Evolutionary conservation across 1,284 basidiomycete genomes (phyloP).

Genomic region (Trichosporon coremiiforme): DNA sequence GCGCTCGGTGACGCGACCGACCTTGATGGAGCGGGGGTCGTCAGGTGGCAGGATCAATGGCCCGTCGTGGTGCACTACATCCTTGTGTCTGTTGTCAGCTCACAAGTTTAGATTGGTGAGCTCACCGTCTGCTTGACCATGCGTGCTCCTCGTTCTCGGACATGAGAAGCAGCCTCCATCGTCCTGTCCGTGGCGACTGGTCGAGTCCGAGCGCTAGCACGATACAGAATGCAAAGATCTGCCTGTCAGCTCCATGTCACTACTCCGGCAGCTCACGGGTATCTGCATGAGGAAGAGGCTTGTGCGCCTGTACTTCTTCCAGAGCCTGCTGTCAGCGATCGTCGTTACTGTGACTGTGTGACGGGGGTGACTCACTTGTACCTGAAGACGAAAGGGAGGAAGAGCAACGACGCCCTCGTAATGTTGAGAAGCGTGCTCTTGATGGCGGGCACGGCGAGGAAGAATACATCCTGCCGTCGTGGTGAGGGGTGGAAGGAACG

Average conservation of each 20-base stretch:
- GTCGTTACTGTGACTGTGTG: not conserved
- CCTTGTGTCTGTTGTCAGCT: constrained; percentile 51
- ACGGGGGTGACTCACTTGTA: constrained; percentile 50
- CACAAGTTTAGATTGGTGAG: not conserved
- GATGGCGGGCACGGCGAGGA: constrained; percentile 58
- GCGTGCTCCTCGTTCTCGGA: constrained; percentile 59
- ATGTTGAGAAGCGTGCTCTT: constrained; percentile 56
- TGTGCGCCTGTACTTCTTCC: constrained; percentile 55
- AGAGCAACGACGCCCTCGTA: constrained; percentile 57
- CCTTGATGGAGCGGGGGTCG: constrained; percentile 54
- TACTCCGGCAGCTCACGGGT: constrained; percentile 46
- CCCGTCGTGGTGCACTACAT: constrained; percentile 56
- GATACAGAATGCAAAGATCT: constrained; percentile 60
- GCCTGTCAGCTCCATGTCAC: constrained; percentile 6
- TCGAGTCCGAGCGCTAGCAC: constrained; percentile 60
- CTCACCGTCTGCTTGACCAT: constrained; percentile 59
- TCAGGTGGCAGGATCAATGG: constrained; percentile 53
- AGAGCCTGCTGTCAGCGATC: constrained; percentile 44
- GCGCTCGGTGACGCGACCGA: constrained; percentile 51
- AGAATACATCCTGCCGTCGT: constrained; percentile 57
- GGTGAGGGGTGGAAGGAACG: constrained; percentile 50
- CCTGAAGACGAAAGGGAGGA: constrained; percentile 59
- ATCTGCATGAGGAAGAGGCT: constrained; percentile 57
- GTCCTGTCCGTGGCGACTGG: constrained; percentile 57
- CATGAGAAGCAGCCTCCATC: constrained; percentile 62